phyloP scores from a whole-genome alignment of 164 flowering plant species.

The Litsea cubeba region DNA sequence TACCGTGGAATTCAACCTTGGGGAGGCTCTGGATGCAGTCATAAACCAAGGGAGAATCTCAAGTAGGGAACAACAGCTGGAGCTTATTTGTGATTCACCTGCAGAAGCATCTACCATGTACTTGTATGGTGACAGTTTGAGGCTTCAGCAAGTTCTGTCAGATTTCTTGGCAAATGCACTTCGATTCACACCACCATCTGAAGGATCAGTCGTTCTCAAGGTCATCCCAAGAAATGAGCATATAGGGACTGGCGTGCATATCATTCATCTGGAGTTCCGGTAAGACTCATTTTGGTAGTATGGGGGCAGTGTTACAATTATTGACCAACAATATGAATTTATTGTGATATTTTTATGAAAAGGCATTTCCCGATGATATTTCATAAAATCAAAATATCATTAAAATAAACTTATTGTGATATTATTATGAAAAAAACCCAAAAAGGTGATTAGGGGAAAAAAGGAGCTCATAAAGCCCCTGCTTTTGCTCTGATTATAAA shows the following conservation, averaged over 20 bases:
- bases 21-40: conserved; percentile 55
- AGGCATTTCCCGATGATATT: no score
- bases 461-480: no score
- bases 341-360: neutral
- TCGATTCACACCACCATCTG: conserved; percentile 45
- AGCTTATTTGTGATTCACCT: conserved; percentile 45
- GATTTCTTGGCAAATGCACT: conserved; percentile 60
- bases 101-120: conserved; percentile 47
- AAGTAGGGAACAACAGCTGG: conserved; percentile 55
- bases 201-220: conserved; percentile 45
- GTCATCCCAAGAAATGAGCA: conserved; percentile 47
- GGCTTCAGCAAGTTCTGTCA: conserved; percentile 84
- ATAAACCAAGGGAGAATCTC: conserved; percentile 56
- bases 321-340: neutral
- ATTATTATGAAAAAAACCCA: no score
- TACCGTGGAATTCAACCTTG: conserved; percentile 54
- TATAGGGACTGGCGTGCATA: conserved; percentile 55
- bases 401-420: no score
- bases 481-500: no score
- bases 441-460: no score
- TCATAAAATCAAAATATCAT: no score
- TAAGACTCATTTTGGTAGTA: conserved; percentile 16
- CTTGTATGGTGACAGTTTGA: conserved; percentile 66
- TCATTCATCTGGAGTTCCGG: conserved; percentile 80
- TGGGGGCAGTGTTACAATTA: neutral